phyloP scores from a whole-genome alignment of 345 rosid genomes.

The Rubroshorea leprosula region DNA sequence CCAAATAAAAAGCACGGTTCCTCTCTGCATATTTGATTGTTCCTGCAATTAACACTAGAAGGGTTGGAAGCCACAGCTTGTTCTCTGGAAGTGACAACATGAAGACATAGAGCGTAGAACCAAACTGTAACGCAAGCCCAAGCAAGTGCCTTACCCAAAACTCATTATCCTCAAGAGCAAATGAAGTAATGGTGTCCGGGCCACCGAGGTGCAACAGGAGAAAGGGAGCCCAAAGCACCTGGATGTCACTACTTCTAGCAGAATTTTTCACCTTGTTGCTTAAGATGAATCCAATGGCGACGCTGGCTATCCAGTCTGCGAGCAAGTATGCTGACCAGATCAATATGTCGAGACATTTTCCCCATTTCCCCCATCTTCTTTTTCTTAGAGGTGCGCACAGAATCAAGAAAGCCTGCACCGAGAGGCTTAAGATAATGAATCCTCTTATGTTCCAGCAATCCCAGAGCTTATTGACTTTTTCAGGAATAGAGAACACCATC shows the following conservation, averaged over 20 bases:
- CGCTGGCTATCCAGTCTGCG: slow-evolving; percentile 49
- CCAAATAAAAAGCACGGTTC: slow-evolving; percentile 38
- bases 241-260: slow-evolving; percentile 23
- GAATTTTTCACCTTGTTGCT: slow-evolving; percentile 16
- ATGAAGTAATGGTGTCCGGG: slow-evolving; percentile 56
- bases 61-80: slow-evolving; percentile 24
- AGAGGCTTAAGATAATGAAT: too few species aligned
- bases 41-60: slow-evolving; percentile 39
- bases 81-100: slow-evolving; percentile 22
- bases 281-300: slow-evolving; percentile 47
- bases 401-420: too few species aligned
- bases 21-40: slow-evolving; percentile 49
- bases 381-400: too few species aligned
- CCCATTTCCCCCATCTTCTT: slow-evolving; percentile 11
- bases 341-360: slow-evolving; percentile 16
- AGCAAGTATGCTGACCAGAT: slow-evolving; percentile 50
- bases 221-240: slow-evolving; percentile 63
- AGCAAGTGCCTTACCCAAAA: slow-evolving; percentile 52
- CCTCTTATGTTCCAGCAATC: too few species aligned
- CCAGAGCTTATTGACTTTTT: too few species aligned
- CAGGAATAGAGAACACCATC: too few species aligned
- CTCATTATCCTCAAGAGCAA: slow-evolving; percentile 53
- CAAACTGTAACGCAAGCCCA: slow-evolving; percentile 35
- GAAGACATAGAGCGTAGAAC: slow-evolving; percentile 41
- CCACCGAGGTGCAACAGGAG: slow-evolving; percentile 58